Conservation (phyloP, 768 basidiomycete genomes). For the Leccinum uliginosum region DNA sequence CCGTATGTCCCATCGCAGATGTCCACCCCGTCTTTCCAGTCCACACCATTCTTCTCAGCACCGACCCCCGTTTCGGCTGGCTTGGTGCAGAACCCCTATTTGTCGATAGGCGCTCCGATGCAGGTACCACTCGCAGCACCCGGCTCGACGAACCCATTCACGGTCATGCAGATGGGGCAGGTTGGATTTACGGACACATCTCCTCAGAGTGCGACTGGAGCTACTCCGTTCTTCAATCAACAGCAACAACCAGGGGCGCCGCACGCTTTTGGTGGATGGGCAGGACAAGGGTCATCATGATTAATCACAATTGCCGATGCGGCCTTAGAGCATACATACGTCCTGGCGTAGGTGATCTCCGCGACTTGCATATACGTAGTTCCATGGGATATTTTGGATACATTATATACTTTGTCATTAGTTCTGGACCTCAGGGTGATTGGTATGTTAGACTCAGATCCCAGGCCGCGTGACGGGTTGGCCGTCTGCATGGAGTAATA, state of each 20-base stretch:
- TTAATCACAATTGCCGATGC: no score
- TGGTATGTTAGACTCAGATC: no score
- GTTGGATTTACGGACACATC: slow-evolving; percentile 20
- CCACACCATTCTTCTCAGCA: slow-evolving; percentile 1
- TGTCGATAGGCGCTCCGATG: neutral
- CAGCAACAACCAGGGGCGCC: slow-evolving; percentile 22
- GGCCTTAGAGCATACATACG: neutral
- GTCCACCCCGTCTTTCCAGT: slow-evolving; percentile 4
- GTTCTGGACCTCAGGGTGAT: neutral
- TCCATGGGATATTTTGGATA: slow-evolving; percentile 1
- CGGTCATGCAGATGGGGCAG: slow-evolving; percentile 14
- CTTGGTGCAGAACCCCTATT: slow-evolving; percentile 22
- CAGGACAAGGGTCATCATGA: slow-evolving; percentile 19
- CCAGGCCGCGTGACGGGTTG: no score
- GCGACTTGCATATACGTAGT: neutral
- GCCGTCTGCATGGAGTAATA: no score
- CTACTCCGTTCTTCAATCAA: slow-evolving; percentile 13
- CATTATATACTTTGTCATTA: neutral
- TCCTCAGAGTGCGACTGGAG: slow-evolving; percentile 26
- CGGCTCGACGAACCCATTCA: slow-evolving; percentile 15
- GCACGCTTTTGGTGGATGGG: slow-evolving; percentile 17
- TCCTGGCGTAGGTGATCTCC: neutral
- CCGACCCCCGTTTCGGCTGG: neutral
- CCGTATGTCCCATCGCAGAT: neutral
- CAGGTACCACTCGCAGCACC: slow-evolving; percentile 25